These are phyloP conservation scores for Candida maris DNA, from an alignment of 805 yeast genomes.

Conservation along the genomic window DNA sequence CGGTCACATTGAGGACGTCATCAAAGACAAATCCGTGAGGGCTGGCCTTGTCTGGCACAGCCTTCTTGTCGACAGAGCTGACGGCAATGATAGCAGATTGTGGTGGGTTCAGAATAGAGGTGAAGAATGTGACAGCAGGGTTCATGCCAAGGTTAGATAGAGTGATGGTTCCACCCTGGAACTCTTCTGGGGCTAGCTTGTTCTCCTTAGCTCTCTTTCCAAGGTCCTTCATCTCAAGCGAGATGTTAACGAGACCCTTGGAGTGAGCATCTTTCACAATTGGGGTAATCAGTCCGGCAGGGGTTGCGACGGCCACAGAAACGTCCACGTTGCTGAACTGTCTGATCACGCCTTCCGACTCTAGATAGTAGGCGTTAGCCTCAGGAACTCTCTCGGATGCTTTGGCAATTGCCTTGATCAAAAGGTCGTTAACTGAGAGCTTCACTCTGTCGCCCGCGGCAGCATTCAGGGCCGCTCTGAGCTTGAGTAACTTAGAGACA, in stretches of 20 bases:
- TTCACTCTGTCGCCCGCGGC: conserved; percentile 82
- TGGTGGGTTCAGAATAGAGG: conserved; percentile 97
- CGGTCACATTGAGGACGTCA: conserved; percentile 86
- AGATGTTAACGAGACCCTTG: conserved; percentile 82
- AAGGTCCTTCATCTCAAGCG: conserved; percentile 80
- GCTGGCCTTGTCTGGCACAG: conserved; percentile 86
- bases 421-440: conserved; percentile 89
- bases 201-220: conserved; percentile 95
- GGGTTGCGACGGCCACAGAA: conserved; percentile 98
- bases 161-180: conserved; percentile 99
- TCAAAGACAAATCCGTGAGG: conserved; percentile 92
- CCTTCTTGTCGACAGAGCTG: conserved; percentile 88
- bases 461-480: conserved; percentile 86
- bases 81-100: conserved; percentile 92
- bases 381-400: conserved; percentile 91
- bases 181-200: conserved; percentile 92
- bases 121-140: conserved; percentile 85
- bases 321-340: conserved; percentile 90
- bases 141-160: conserved; percentile 99
- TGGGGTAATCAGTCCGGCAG: conserved; percentile 95
- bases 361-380: conserved; percentile 92
- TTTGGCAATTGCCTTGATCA: conserved; percentile 89
- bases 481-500: conserved; percentile 85
- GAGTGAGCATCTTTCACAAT: conserved; percentile 84
- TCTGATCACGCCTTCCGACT: conserved; percentile 83